Evolutionary conservation across 1,284 basidiomycete genomes (phyloP).

Genomic region (Trametes versicolor): DNA sequence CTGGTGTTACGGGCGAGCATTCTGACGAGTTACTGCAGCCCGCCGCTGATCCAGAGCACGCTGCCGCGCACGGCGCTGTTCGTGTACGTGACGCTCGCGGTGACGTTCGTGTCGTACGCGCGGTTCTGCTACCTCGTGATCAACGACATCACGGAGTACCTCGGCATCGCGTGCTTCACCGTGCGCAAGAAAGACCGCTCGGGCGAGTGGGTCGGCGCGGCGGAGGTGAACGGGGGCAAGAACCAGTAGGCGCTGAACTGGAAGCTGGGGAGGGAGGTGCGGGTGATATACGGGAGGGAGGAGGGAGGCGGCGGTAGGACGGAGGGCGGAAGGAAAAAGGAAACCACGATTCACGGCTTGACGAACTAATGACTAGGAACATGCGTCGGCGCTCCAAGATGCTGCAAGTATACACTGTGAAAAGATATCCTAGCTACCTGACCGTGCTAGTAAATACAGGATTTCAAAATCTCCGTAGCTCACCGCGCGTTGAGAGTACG

Average conservation of each 20-base stretch:
- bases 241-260: constrained; percentile 19
- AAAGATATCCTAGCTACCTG: constrained; percentile 1
- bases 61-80: constrained; percentile 68
- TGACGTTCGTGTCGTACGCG: constrained; percentile 78
- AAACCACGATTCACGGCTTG: not conserved
- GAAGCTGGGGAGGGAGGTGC: not conserved
- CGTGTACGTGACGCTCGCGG: constrained; percentile 72
- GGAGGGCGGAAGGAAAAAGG: not conserved
- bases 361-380: constrained; percentile 9
- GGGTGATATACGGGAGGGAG: not conserved
- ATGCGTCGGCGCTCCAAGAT: not conserved
- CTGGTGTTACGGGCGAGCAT: constrained; percentile 24
- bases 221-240: constrained; percentile 41
- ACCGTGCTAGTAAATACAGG: not conserved
- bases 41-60: constrained; percentile 76
- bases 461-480: too few species aligned
- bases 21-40: too few species aligned
- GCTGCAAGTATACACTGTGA: constrained; percentile 6
- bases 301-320: not conserved
- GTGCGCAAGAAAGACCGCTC: constrained; percentile 82
- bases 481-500: too few species aligned
- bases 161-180: constrained; percentile 92
- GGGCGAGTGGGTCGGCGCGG: constrained; percentile 73
- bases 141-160: constrained; percentile 85
- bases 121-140: constrained; percentile 88